Base-by-base conservation (phyloP, 148 eudicot genomes). In the Nyssa sinensis region DNA sequence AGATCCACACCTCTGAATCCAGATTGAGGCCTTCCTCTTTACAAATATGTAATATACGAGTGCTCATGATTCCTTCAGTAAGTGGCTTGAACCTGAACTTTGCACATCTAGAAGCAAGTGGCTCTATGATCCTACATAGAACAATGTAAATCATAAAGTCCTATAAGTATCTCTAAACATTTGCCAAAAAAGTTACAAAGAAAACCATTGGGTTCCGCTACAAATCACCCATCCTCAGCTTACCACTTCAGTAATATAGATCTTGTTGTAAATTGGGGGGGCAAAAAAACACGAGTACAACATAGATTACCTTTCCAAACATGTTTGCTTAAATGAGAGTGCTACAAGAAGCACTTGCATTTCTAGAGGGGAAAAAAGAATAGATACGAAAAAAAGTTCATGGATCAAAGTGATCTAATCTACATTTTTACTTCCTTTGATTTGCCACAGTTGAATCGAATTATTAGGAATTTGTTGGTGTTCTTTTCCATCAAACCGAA, bases 81-180 rank as follows among this genome's bases (percentile, higher is more conserved):
- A 94, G 97, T 65, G 98, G 98, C 78, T 94, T 94, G 70, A 94
- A 94, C 81, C 98, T 87, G 75, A 94, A 94, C 62, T 94, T 94
- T 55, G 98, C 98, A 82, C 98, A 94, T 85, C 95, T 91, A 66
- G 98, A 94, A 81, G 97, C 97, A 69, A 94, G 83, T 17, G 97
- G 98, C 76, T 92, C 97, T 74, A 94, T 94, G 79, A 94, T 94
- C 89, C 97, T 94, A 81, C 71, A 86, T 35, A 55, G 29, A 77
- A 70, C 70, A 69, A 65, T 14, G 28, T 28, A 37, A 69, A 29
- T 34, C 8, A 66, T 2, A 9, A 21, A 49, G 21, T 13, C 39
- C 60, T 17, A 35, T 7, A 61, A 67, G 17, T 9, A 37, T 14
- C 17, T 49, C 17, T 1, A 49, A 9, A 49, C 55, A 14, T 3